Base-by-base conservation (phyloP, 257 asterid species). In the Scutellaria minor region DNA sequence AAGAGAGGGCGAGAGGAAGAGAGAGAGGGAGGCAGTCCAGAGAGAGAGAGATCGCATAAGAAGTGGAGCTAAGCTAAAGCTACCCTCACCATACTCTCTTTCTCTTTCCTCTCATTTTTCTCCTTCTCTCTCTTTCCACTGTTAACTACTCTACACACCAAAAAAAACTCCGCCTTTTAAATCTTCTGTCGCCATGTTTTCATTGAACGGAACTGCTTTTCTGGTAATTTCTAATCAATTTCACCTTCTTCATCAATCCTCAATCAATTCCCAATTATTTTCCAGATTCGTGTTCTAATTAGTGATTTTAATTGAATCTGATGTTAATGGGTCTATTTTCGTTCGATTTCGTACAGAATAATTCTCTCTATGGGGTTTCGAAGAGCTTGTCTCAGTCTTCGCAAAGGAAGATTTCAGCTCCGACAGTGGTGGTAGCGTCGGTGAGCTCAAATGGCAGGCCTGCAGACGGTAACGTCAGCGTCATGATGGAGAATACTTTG, bases 401-500 rank as follows among this genome's bases (percentile, higher is more conserved):
- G 10, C 85, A 77, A 64, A 79, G 87, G 75, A 85, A 68, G 86
- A 42, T 73, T 50, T 67, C 83, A 54, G 75, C 83, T 47, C 93
- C 92, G 42, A 50, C 80, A 9, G 82, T 78, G 75, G 87, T 82
- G 66, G 90, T 77, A 58, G 87, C 90, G 68, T 85, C 89, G 5
- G 90, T 71, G 82, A 80, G 85, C 73, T 75, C 97, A 64, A 91
- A 93, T 71, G 96, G 97, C 61, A 81, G 70, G 64, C 82, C 89
- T 1, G 90, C 83, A 50, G 97, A 93, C 75, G 83, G 88, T 67
- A 86, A 85, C 85, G 93, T 81, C 78, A 78, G 81, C 87, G 89
- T 88, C 78, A 74, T 87, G 87, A 71, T 85, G 87, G 89, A 89
- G 46, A 84, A 62, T 67, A 76, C 83, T 61, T 64, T 81, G 80